These are phyloP conservation scores for Aquilaria malaccensis DNA, from an alignment of 345 rosid genomes.

Conservation along the genomic window DNA sequence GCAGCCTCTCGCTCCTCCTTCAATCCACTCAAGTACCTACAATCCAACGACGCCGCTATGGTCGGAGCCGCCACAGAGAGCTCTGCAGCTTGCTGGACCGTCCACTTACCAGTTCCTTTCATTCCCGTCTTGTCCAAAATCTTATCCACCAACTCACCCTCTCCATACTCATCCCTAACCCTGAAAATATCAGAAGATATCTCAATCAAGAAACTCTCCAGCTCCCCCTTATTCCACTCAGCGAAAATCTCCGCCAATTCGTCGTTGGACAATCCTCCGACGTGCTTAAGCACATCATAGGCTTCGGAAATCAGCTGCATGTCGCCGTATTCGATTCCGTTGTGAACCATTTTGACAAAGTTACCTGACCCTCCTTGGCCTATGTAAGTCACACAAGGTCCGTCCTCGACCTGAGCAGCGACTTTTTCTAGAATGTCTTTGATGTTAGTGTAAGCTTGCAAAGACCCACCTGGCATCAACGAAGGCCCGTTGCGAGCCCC, in stretches of 20 bases:
- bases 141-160: constrained; percentile 78
- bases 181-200: constrained; percentile 80
- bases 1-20: constrained; percentile 86
- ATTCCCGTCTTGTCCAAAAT: constrained; percentile 94
- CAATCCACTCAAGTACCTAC: constrained; percentile 86
- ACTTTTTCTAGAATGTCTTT: constrained; percentile 64
- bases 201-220: constrained; percentile 88
- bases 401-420: constrained; percentile 97
- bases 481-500: constrained; percentile 95
- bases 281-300: constrained; percentile 87
- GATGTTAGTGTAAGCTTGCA: constrained; percentile 63
- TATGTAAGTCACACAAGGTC: constrained; percentile 90
- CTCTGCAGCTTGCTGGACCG: constrained; percentile 97
- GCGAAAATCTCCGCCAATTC: constrained; percentile 68
- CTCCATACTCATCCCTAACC: constrained; percentile 65
- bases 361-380: constrained; percentile 98
- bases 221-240: constrained; percentile 84
- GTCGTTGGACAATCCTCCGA: constrained; percentile 59
- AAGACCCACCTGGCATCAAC: constrained; percentile 92
- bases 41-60: constrained; percentile 88
- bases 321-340: constrained; percentile 98
- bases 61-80: constrained; percentile 98
- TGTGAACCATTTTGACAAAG: constrained; percentile 96
- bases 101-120: constrained; percentile 99
- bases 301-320: constrained; percentile 97